Conservation (phyloP, 2,329 filamentous ascomycete genomes). For the Chrysosporium keratinophilum region DNA sequence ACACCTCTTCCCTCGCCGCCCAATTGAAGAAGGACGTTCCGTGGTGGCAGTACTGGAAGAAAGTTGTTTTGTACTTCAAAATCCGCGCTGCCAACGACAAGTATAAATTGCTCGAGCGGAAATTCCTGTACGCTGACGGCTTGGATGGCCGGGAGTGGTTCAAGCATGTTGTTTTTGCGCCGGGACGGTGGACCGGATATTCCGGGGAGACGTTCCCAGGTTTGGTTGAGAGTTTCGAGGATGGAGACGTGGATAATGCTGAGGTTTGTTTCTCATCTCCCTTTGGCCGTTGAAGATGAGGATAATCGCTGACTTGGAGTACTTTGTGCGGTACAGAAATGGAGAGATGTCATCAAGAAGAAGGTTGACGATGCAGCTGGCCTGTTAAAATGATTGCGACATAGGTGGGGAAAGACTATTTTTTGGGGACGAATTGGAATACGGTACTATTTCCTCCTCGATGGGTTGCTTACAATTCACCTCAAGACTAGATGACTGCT, state of each 20-base stretch:
- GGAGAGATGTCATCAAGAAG: conserved; percentile 31
- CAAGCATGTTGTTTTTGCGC: conserved; percentile 90
- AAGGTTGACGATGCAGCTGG: conserved; percentile 26
- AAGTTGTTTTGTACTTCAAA: conserved; percentile 51
- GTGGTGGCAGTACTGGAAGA: conserved; percentile 69
- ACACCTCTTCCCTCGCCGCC: conserved; percentile 38
- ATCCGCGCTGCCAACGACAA: conserved; percentile 62
- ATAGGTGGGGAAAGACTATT: too few relatives aligned
- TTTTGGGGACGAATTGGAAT: too few relatives aligned
- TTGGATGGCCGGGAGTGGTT: conserved; percentile 77
- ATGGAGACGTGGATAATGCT: conserved; percentile 37
- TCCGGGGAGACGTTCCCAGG: conserved; percentile 60
- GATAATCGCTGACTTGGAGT: neutral
- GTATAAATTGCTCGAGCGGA: conserved; percentile 74
- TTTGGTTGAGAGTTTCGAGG: conserved; percentile 52
- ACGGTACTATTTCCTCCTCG: too few relatives aligned
- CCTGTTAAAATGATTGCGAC: neutral
- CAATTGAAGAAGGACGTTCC: conserved; percentile 49
- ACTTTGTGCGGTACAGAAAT: conserved; percentile 27
- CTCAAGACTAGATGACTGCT: too few relatives aligned
- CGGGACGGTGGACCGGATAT: conserved; percentile 85
- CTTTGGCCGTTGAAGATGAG: neutral
- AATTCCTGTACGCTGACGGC: conserved; percentile 65
- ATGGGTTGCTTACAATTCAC: too few relatives aligned
- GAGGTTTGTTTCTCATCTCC: conserved; percentile 38